Base-by-base conservation (phyloP, 1,139 yeast species). In the Hansenula lynferdii region DNA sequence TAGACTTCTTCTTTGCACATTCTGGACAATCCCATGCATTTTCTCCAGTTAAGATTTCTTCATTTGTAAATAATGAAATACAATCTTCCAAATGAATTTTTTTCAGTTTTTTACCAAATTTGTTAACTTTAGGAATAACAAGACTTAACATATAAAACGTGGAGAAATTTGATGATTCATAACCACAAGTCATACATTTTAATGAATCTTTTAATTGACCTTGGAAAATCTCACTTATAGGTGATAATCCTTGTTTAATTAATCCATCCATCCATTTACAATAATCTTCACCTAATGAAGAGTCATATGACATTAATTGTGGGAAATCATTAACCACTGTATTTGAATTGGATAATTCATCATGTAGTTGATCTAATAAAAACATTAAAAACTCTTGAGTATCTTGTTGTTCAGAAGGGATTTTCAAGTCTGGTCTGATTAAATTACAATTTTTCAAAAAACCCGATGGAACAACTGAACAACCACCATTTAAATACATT, bases 11-110 rank as follows among this genome's bases (percentile, higher is more conserved):
- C 17, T 30, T 30, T 32, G 72, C 67, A 62, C 94, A 84, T 39
- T 71, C 70, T 2, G 92, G 86, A 61, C 94, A 84, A 44, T 75
- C 70, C 94, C 94, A 84, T 8, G 85, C 83, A 58, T 84, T 81
- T 23, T 82, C 89, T 14, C 85, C 87, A 10, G 76, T 71, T 38
- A 84, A 60, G 1, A 79, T 59, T 57, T 84, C 94, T 43, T 83
- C 85, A 43, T 74, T 74, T 1, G 84, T 80, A 55, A 78, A 83
- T 56, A 80, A 72, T 33, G 73, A 67, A 40, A 84, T 70, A 52
- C 94, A 84, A 45, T 80, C 83, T 30, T 77, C 75, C 36, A 79
- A 57, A 37, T 72, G 67, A 6, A 65, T 60, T 35, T 61, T 57
- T 33, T 61, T 63, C 20, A 54, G 39, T 35, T 55, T 60, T 14